Evolutionary conservation across 2,329 filamentous ascomycete genomes (phyloP).

Genomic region (Aspergillus glaucus): DNA sequence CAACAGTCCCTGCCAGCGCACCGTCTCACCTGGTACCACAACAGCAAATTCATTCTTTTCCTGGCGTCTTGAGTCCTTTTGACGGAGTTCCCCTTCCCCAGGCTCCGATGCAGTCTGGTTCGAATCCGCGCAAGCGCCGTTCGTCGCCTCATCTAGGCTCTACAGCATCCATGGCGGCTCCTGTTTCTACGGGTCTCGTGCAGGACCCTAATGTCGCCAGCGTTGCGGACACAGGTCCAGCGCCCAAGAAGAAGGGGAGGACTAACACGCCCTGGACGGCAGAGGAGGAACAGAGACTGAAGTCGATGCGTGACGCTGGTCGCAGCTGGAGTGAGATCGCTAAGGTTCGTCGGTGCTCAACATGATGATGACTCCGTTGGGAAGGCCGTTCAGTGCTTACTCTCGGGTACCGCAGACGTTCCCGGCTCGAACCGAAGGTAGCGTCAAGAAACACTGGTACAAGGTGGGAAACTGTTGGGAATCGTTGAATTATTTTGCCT

Average conservation of each 20-base stretch:
- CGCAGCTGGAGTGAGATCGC: slow-evolving; percentile 98
- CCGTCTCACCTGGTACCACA: slow-evolving; percentile 33
- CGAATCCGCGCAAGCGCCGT: slow-evolving; percentile 41
- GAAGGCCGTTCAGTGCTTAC: not conserved
- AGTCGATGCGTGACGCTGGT: slow-evolving; percentile 87
- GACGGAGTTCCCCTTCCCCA: slow-evolving; percentile 37
- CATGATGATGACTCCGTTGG: not conserved
- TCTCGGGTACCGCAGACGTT: slow-evolving; percentile 60
- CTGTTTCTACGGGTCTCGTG: slow-evolving; percentile 26
- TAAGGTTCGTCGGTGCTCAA: slow-evolving; percentile 57
- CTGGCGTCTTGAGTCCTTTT: slow-evolving; percentile 25
- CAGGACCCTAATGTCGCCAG: slow-evolving; percentile 18
- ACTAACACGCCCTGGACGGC: slow-evolving; percentile 99
- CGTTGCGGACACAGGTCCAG: slow-evolving; percentile 18
- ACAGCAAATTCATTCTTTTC: slow-evolving; percentile 32
- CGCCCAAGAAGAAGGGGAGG: slow-evolving; percentile 71
- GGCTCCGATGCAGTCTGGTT: slow-evolving; percentile 22
- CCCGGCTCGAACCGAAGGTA: slow-evolving; percentile 86
- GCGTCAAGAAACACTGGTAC: slow-evolving; percentile 99
- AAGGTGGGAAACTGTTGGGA: slow-evolving; percentile 56
- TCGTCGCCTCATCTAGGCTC: slow-evolving; percentile 33
- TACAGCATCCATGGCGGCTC: slow-evolving; percentile 32
- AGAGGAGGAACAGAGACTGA: slow-evolving; percentile 83
- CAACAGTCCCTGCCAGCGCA: slow-evolving; percentile 28
- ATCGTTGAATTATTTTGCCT: slow-evolving; percentile 1